These are phyloP conservation scores for Boletales sp. DNA, from an alignment of 768 basidiomycete species.

Conservation along the genomic window DNA sequence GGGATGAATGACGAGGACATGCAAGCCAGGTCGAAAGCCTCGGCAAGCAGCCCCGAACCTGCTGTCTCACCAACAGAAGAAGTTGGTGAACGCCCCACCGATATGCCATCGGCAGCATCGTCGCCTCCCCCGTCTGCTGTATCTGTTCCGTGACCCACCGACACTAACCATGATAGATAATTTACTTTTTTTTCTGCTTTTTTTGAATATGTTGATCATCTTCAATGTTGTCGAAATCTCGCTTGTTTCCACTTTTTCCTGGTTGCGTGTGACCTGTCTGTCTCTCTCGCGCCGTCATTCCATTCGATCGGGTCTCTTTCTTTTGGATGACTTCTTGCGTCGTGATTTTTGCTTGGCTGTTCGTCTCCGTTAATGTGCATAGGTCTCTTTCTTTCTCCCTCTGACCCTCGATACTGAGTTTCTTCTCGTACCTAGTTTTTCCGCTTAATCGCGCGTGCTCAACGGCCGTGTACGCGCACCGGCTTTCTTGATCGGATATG, in stretches of 20 bases:
- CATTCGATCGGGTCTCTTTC: conserved; percentile 7
- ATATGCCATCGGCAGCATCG: conserved; percentile 26
- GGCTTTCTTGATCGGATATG: conserved; percentile 27
- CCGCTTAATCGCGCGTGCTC: conserved; percentile 21
- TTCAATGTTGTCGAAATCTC: conserved; percentile 23
- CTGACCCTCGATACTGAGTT: conserved; percentile 13
- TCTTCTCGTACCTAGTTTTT: conserved; percentile 23
- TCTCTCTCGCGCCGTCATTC: conserved; percentile 6
- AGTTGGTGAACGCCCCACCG: conserved; percentile 15
- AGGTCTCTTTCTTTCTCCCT: conserved; percentile 4
- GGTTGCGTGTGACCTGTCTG: conserved; percentile 14
- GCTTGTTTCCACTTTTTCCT: not conserved
- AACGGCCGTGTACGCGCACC: conserved; percentile 12
- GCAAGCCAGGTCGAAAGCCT: conserved; percentile 15
- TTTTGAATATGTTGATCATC: conserved; percentile 31
- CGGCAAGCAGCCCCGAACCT: conserved; percentile 15
- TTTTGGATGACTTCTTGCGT: conserved; percentile 18
- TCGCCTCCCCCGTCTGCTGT: conserved; percentile 31
- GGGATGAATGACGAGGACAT: conserved; percentile 1
- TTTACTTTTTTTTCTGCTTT: conserved; percentile 3
- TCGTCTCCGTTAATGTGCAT: conserved; percentile 19
- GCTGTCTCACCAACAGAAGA: conserved; percentile 21
- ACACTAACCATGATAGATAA: conserved; percentile 22
- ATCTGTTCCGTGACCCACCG: conserved; percentile 21
- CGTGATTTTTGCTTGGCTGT: conserved; percentile 1